Base-by-base conservation (phyloP, 257 asterid genomes). In the Coffea canephora region DNA sequence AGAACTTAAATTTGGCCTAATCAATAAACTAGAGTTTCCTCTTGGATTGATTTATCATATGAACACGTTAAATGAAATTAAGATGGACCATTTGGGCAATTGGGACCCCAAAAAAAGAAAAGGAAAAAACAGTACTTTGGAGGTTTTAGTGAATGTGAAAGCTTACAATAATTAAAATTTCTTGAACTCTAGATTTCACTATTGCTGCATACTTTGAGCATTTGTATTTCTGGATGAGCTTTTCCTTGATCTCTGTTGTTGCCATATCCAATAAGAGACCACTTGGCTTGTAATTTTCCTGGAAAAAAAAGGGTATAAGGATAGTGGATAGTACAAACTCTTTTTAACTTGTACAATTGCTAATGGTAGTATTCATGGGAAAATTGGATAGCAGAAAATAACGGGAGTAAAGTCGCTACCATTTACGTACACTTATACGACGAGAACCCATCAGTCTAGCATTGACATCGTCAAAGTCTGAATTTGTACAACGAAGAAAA, bases 401-500 rank as follows among this genome's bases (percentile, higher is more conserved):
- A 31, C 48, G 13, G 27, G 74, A 52, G 68, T 18, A 41, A 70
- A 55, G 49, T 41, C 16, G 8, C 61, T 45, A 78, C 10, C 16
- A 31, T 55, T 72, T 43, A 78, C 89, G 48, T 80, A 90, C 94
- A 74, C 79, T 86, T 52, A 87, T 73, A 78, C 89, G 83, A 43
- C 75, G 84, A 5, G 96, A 90, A 8, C 90, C 95, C 74, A 73
- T 83, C 85, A 90, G 76, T 45, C 87, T 82, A 76, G 78, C 88
- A 83, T 88, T 90, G 18, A 90, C 91, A 67, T 83, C 71, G 61
- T 95, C 99, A 74, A 95, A 95, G 79, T 95, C 99, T 0, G 98
- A 88, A 79, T 95, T 95, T 15, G 89, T 86, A 69, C 97, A 95
- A 0, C 97, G 94, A 16, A 95, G 95, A 78, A 93, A 95, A 79